These are phyloP conservation scores for Mallotus japonicus DNA, from an alignment of 441 rosid genomes.

Conservation along the genomic window DNA sequence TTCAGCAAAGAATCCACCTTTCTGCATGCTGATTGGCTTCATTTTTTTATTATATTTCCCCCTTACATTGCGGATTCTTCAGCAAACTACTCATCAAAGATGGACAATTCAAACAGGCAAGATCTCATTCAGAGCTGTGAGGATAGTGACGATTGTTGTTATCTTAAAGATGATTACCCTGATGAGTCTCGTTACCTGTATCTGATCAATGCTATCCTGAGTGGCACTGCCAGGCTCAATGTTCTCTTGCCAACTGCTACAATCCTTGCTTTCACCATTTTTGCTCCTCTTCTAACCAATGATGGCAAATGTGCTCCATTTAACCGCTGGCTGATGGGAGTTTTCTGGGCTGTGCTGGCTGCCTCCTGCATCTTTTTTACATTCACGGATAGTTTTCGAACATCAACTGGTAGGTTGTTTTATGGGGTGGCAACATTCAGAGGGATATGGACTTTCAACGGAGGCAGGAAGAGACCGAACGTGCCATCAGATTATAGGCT, in stretches of 20 bases:
- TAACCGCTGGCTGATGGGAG: constrained; percentile 43
- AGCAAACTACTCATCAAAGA: not conserved
- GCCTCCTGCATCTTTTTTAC: constrained; percentile 44
- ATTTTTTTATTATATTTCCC: not conserved
- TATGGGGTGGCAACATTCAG: constrained; percentile 42
- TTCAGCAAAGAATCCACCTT: constrained; percentile 13
- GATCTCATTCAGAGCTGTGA: constrained; percentile 11
- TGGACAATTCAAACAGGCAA: constrained; percentile 23
- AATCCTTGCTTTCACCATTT: constrained; percentile 49
- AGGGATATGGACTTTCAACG: constrained; percentile 49
- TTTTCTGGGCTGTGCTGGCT: constrained; percentile 27
- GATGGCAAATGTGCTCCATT: constrained; percentile 41
- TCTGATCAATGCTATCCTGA: constrained; percentile 41
- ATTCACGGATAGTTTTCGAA: constrained; percentile 46
- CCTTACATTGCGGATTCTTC: not conserved
- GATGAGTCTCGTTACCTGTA: constrained; percentile 42
- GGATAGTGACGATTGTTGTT: constrained; percentile 9
- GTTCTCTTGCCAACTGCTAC: constrained; percentile 51
- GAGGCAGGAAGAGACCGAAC: constrained; percentile 37
- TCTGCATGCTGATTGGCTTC: not conserved
- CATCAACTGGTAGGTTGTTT: constrained; percentile 38
- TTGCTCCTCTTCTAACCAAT: constrained; percentile 47
- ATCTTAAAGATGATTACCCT: constrained; percentile 32
- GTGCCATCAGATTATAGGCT: constrained; percentile 38
- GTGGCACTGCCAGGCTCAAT: constrained; percentile 53